A percentile compares a stretch with the other conserved stretches of the same genome.
These are phyloP conservation scores for Cornus florida DNA, from an alignment of 148 eudicot species.

Conservation along the genomic window DNA sequence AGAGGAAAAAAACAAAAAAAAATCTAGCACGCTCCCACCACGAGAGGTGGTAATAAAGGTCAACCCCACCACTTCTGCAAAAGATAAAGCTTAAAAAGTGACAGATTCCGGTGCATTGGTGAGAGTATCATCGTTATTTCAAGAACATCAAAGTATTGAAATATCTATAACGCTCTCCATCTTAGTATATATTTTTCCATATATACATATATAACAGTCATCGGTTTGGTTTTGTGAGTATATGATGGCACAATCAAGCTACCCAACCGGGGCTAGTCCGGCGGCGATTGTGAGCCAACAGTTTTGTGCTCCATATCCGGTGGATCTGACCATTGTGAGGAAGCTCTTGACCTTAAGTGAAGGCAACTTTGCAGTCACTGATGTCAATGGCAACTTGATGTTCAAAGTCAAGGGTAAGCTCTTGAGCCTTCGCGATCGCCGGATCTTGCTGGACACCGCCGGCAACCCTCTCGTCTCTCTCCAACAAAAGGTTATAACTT, in stretches of 20 bases:
- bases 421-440: conserved; percentile 34
- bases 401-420: conserved; percentile 37
- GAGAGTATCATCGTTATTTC: too few relatives aligned
- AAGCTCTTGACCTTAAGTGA: conserved; percentile 32
- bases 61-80: too few relatives aligned
- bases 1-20: too few relatives aligned
- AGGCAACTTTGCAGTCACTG: conserved; percentile 37
- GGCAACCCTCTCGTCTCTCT: conserved; percentile 35
- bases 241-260: background rate
- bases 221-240: too few relatives aligned
- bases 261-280: background rate
- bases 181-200: too few relatives aligned
- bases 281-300: conserved; percentile 35
- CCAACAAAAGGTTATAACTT: conserved; percentile 22
- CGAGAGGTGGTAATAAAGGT: too few relatives aligned
- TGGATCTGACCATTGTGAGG: conserved; percentile 31
- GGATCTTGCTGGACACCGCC: conserved; percentile 40
- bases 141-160: too few relatives aligned
- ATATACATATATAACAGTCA: too few relatives aligned
- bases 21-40: too few relatives aligned
- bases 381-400: conserved; percentile 34
- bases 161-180: too few relatives aligned
- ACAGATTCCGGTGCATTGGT: too few relatives aligned
- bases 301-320: conserved; percentile 38
- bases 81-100: too few relatives aligned